Percentiles rank a stretch among this genome's conserved stretches.
Conservation (phyloP, 179 eudicot species). For the Dionaea muscipula region DNA sequence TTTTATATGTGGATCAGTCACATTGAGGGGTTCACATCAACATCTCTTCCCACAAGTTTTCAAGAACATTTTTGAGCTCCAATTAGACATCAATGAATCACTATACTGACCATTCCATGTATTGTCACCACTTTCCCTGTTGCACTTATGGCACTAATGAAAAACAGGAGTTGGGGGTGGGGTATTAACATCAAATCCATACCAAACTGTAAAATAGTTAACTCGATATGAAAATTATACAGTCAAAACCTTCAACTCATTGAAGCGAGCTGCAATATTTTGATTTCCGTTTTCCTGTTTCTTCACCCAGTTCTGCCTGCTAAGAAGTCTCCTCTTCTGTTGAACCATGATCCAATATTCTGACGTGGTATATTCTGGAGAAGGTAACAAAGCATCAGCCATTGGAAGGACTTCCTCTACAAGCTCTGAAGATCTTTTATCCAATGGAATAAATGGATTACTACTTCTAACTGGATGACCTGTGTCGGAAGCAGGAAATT, state of each 20-base stretch:
- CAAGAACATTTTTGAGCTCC: too few relatives aligned
- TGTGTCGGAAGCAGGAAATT: constrained; percentile 18
- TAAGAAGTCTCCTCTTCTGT: constrained; percentile 46
- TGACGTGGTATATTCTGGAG: constrained; percentile 58
- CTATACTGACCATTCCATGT: too few relatives aligned
- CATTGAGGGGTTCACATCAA: too few relatives aligned
- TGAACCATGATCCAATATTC: constrained; percentile 83
- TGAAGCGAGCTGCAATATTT: constrained; percentile 51
- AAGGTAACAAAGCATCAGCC: constrained; percentile 27
- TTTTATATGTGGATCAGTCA: too few relatives aligned
- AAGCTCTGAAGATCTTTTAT: constrained; percentile 21
- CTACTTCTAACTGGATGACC: constrained; percentile 18
- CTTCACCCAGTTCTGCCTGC: constrained; percentile 51
- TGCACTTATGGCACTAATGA: too few relatives aligned
- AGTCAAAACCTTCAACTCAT: constrained; percentile 73
- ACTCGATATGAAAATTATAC: too few relatives aligned
- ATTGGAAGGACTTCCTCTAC: constrained; percentile 36
- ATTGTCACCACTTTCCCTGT: too few relatives aligned
- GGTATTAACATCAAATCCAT: too few relatives aligned
- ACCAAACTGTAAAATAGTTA: too few relatives aligned
- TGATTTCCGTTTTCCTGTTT: constrained; percentile 65
- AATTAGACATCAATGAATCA: too few relatives aligned
- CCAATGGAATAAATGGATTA: constrained; percentile 18
- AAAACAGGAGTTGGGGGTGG: too few relatives aligned
- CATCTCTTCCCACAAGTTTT: too few relatives aligned